These are phyloP conservation scores for Saccharum officinarum DNA, from an alignment of 176 grass and related monocot genomes.

Conservation along the genomic window DNA sequence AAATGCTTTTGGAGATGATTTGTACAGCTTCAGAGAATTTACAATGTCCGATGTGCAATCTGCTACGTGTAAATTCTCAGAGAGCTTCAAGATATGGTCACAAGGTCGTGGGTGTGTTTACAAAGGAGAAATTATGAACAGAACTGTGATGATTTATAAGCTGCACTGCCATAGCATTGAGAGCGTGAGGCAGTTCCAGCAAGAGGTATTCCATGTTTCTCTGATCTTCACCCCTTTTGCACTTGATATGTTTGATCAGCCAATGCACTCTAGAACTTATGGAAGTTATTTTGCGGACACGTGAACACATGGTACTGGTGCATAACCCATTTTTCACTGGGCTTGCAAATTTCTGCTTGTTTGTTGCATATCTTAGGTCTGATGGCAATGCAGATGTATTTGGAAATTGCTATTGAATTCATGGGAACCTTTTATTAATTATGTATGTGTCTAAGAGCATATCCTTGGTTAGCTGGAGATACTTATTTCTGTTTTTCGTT, in stretches of 20 bases:
- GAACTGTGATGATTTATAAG: conserved; percentile 73
- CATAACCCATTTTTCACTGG: not conserved
- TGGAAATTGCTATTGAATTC: not conserved
- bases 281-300: too few species aligned
- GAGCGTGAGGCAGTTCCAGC: conserved; percentile 61
- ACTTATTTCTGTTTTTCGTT: not conserved
- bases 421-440: not conserved
- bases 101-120: conserved; percentile 53
- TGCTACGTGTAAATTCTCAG: conserved; percentile 77
- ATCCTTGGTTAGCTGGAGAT: not conserved
- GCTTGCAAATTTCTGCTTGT: conserved; percentile 4
- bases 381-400: not conserved
- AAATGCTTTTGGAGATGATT: conserved; percentile 33
- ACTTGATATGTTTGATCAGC: not conserved
- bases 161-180: conserved; percentile 42
- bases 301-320: not conserved
- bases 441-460: not conserved
- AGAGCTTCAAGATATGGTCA: conserved; percentile 62
- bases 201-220: conserved; percentile 54
- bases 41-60: conserved; percentile 66
- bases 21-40: conserved; percentile 56
- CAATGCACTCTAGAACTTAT: too few species aligned
- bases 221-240: not conserved
- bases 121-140: conserved; percentile 73
- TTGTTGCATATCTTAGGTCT: conserved; percentile 15